phyloP scores from a whole-genome alignment of 805 yeast species.

The Kodamaea jinghongensis region DNA sequence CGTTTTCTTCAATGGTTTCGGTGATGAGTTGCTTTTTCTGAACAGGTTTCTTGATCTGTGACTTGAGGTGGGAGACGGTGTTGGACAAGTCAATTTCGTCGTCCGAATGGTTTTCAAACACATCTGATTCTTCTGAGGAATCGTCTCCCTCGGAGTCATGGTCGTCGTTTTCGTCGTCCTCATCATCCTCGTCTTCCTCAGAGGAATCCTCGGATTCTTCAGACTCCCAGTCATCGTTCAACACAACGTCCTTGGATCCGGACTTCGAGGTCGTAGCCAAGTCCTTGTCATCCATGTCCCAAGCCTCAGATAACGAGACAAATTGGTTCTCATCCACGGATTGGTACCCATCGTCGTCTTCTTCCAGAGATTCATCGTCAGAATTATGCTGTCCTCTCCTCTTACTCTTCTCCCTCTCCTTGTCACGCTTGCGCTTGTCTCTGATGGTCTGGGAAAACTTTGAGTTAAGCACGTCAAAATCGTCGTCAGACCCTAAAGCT shows the following conservation, averaged over 20 bases:
- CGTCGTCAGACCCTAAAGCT: constrained; percentile 81
- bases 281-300: constrained; percentile 76
- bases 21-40: constrained; percentile 49
- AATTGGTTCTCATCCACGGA: constrained; percentile 77
- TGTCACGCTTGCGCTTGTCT: constrained; percentile 45
- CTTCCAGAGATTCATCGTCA: constrained; percentile 35
- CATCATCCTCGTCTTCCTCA: constrained; percentile 24
- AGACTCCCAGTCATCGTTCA: constrained; percentile 27
- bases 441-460: constrained; percentile 69
- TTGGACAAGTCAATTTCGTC: constrained; percentile 51
- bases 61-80: constrained; percentile 44
- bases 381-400: constrained; percentile 19
- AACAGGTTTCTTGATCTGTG: constrained; percentile 32
- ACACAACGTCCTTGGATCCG: constrained; percentile 23
- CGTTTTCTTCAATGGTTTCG: constrained; percentile 62
- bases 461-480: constrained; percentile 57
- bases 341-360: constrained; percentile 50
- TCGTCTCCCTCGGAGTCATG: constrained; percentile 18
- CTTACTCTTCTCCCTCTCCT: constrained; percentile 28
- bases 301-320: constrained; percentile 77
- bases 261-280: constrained; percentile 16
- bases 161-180: constrained; percentile 28
- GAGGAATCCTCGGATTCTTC: constrained; percentile 24
- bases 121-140: constrained; percentile 22
- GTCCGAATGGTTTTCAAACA: constrained; percentile 33